Percentiles rank a stretch among this genome's conserved stretches.
Evolutionary conservation across 2,329 filamentous ascomycete species (phyloP).

Genomic region (Hymenoscyphus repandus): DNA sequence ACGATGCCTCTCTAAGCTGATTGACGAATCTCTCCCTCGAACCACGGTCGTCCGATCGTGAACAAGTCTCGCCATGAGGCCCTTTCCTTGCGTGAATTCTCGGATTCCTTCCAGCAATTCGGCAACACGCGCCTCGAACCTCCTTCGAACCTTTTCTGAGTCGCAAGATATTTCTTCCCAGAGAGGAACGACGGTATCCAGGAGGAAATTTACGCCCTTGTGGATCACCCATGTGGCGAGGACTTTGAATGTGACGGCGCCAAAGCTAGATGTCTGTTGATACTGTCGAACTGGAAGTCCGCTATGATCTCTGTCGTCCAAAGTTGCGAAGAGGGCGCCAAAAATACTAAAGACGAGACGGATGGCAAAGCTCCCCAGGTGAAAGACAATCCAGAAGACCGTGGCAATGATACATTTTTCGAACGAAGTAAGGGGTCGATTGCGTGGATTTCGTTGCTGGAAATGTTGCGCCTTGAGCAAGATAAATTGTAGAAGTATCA

Average conservation of each 20-base stretch:
- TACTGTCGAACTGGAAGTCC: not conserved
- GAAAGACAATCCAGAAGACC: slow-evolving; percentile 4
- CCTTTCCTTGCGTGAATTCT: not conserved
- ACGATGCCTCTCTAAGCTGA: slow-evolving; percentile 6
- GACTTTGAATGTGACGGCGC: slow-evolving; percentile 6
- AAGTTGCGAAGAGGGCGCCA: not conserved
- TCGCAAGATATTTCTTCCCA: slow-evolving; percentile 1
- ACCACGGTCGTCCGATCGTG: not conserved
- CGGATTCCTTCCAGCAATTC: slow-evolving; percentile 3
- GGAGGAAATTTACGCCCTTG: not conserved
- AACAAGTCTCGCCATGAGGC: not conserved
- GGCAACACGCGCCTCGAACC: not conserved
- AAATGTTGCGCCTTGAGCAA: slow-evolving; percentile 4
- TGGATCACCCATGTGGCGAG: slow-evolving; percentile 9
- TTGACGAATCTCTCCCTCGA: not conserved
- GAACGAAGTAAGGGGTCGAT: slow-evolving; percentile 1
- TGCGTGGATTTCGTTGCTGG: not conserved
- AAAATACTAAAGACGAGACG: not conserved
- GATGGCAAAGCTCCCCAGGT: not conserved
- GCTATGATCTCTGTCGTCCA: not conserved
- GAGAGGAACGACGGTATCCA: slow-evolving; percentile 8
- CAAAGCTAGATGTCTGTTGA: not conserved
- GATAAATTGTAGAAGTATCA: not conserved
- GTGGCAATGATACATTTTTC: slow-evolving; percentile 4
- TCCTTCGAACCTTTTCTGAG: not conserved